Conservation (phyloP, 208 protist species). For the Trypanosoma conorhini region DNA sequence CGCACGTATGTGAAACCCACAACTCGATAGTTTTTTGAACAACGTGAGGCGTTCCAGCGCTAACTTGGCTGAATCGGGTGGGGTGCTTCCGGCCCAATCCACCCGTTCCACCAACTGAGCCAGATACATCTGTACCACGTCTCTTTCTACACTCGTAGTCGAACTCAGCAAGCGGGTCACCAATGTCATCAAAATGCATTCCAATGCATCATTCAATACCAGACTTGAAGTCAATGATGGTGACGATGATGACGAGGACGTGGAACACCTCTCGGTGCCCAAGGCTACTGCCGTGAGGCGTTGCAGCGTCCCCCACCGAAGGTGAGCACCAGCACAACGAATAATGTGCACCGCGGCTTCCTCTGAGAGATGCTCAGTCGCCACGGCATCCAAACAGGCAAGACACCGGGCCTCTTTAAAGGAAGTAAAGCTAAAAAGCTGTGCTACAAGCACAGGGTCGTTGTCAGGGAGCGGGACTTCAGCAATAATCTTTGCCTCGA, state of each 20-base stretch:
- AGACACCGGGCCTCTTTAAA: neutral
- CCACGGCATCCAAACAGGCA: slow-evolving; percentile 2
- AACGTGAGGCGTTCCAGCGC: slow-evolving; percentile 19
- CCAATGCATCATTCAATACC: slow-evolving; percentile 11
- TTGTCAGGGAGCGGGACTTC: slow-evolving; percentile 6
- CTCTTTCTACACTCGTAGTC: neutral
- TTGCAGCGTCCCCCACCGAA: slow-evolving; percentile 11
- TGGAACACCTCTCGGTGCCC: neutral
- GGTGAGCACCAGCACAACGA: slow-evolving; percentile 10
- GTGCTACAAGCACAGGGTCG: slow-evolving; percentile 24
- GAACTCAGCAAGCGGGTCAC: slow-evolving; percentile 6
- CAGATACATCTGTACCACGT: slow-evolving; percentile 8
- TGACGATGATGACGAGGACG: neutral
- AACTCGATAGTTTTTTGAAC: slow-evolving; percentile 11
- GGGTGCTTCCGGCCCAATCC: slow-evolving; percentile 10
- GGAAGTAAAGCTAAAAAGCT: slow-evolving; percentile 6
- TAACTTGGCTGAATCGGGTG: neutral
- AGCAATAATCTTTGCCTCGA: slow-evolving; percentile 7
- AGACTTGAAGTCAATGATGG: neutral
- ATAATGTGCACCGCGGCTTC: slow-evolving; percentile 13
- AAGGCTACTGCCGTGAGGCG: slow-evolving; percentile 2
- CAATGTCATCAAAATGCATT: slow-evolving; percentile 14
- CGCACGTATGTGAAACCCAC: slow-evolving; percentile 9
- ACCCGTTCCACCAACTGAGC: slow-evolving; percentile 1
- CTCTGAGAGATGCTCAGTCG: slow-evolving; percentile 1